Percentiles rank a stretch among this genome's conserved stretches.
Evolutionary conservation across 768 basidiomycete genomes (phyloP).

Genomic region (Boletus insuetus): DNA sequence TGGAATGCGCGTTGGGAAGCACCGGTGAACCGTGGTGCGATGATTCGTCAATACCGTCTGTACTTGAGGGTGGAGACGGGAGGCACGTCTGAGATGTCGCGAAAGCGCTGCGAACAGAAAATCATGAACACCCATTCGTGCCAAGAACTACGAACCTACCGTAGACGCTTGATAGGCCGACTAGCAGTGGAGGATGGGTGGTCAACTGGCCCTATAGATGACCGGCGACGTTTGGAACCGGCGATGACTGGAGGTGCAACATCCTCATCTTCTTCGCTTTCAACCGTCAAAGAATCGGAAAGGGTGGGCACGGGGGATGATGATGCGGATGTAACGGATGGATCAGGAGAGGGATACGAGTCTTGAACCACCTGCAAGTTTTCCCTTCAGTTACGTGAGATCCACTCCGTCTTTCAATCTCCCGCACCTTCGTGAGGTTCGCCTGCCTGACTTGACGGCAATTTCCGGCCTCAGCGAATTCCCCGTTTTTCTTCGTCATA

Average conservation of each 20-base stretch:
- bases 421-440: neutral
- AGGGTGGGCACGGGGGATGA: constrained; percentile 11
- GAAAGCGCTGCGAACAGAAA: neutral
- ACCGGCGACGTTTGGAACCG: constrained; percentile 22
- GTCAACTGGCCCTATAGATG: neutral
- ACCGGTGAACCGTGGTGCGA: neutral
- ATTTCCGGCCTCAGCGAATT: neutral
- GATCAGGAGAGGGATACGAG: constrained; percentile 18
- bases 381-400: neutral
- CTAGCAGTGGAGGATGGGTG: neutral
- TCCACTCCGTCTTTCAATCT: neutral
- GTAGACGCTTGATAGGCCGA: constrained; percentile 21
- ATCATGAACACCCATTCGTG: rapidly evolving
- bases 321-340: neutral
- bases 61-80: constrained; percentile 17
- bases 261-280: constrained; percentile 17
- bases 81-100: neutral
- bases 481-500: constrained; percentile 13
- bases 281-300: constrained; percentile 4
- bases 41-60: neutral
- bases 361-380: neutral
- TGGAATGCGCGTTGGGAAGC: neutral
- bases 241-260: constrained; percentile 10
- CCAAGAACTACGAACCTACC: constrained; percentile 8
- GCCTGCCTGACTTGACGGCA: neutral